Percentiles rank a stretch among this genome's conserved stretches.
Evolutionary conservation across 2,329 filamentous ascomycete species (phyloP).

Genomic region (Cladophialophora exuberans): DNA sequence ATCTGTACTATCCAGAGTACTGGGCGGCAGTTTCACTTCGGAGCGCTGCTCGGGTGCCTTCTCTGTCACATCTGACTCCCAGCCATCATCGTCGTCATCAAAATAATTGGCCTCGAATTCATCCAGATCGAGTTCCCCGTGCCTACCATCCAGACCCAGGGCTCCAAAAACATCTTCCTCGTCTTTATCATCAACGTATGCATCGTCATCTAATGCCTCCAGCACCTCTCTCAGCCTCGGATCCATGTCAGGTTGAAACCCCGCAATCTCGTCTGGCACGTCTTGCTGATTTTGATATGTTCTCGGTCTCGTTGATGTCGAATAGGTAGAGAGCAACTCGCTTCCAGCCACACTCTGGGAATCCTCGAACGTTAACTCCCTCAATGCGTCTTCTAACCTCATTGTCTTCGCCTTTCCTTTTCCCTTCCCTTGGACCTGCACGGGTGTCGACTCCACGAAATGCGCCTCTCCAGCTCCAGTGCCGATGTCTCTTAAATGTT

Average conservation of each 20-base stretch:
- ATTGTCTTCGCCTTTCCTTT: constrained; percentile 72
- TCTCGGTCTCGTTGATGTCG: constrained; percentile 55
- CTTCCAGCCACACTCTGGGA: constrained; percentile 52
- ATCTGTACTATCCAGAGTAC: neutral
- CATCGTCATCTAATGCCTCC: constrained; percentile 93
- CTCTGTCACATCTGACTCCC: constrained; percentile 92
- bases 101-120: constrained; percentile 73
- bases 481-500: constrained; percentile 90
- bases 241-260: constrained; percentile 98
- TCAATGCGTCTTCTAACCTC: constrained; percentile 84
- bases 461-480: constrained; percentile 70
- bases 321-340: constrained; percentile 65
- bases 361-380: constrained; percentile 56
- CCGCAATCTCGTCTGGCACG: constrained; percentile 85
- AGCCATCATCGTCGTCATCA: constrained; percentile 75
- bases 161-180: constrained; percentile 82
- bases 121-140: constrained; percentile 70
- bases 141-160: constrained; percentile 67
- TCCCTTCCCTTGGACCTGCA: constrained; percentile 62
- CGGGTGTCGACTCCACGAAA: constrained; percentile 72
- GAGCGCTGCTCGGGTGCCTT: constrained; percentile 57
- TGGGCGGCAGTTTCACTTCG: constrained; percentile 22
- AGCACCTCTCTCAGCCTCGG: constrained; percentile 86
- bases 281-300: constrained; percentile 94
- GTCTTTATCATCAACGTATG: constrained; percentile 79